Base-by-base conservation (phyloP, 192 early-diverging fungal genomes). In the Backusella psychrophila region DNA sequence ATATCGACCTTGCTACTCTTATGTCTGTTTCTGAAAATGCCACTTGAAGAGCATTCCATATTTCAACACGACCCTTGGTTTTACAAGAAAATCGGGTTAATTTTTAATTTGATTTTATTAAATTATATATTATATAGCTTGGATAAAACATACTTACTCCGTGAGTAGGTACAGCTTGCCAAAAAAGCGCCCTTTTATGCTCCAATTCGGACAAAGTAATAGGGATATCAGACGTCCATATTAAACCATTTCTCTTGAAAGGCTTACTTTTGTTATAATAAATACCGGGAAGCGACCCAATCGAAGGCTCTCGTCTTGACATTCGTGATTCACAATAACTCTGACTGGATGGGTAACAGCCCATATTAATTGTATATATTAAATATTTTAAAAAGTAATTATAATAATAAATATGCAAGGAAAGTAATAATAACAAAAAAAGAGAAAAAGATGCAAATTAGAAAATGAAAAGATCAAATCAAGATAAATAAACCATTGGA, bases 1-100 rank as follows among this genome's bases (percentile, higher is more conserved):
- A 52, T 52, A 94, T 91, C 0, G 87, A 87, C 67, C 82, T 85
- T 26, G 94, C 89, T 33, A 90, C 77, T 73, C 80, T 79, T 15
- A 76, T n/a, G 36, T 86, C 85, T 33, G 80, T 72, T 35, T 87
- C 85, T 80, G 88, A 86, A 78, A 87, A 89, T 1, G 87, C 90
- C 35, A 87, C 78, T 31, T 86, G 81, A 31, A 95, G 83, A 19
- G 93, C 92, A 78, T 92, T 91, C 94, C 94, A 95, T 49, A 95
- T 87, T 81, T 95, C 93, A 29, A 76, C 35, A 29, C 88, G 83
- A 21, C 94, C 94, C 80, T 86, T 63, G 9, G 21, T 26, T 63
- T 63, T 29, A 26, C n/a, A 29, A 63, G 26, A 11, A 59, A 59
- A 49, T 49, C 19, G 19, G 19, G n/a, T 49, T 49, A n/a, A 49